Base-by-base conservation (phyloP, 176 grass and related monocot species). In the Calamus simplicifolius region DNA sequence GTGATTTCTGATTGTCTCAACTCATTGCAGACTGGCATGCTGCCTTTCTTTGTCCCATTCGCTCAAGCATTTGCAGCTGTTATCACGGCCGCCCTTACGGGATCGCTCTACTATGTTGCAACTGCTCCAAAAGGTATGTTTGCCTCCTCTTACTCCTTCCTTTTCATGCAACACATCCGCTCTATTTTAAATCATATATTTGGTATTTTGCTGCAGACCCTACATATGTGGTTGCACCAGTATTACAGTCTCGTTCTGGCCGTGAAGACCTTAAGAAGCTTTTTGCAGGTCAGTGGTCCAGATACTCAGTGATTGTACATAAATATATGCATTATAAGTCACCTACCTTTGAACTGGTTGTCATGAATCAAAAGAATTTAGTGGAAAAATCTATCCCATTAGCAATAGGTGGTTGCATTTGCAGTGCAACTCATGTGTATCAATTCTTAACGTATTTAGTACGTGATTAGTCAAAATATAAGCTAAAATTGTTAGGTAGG, bases 21-120 rank as follows among this genome's bases (percentile, higher is more conserved):
- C 57, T n/a, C 19, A 38, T 57, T 71, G 61, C 56, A 96, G 92
- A 88, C 80, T 35, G 92, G 92, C 16, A 75, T 90, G 75, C 64
- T 96, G 51, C 92, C 92, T 54, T 71, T 82, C 28, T 78, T 96
- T 23, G 92, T 96, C 5, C 92, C 92, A 13, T 96, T 96, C 59
- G 92, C 92, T 51, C 87, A 96, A 73, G 89, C 92, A 26, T 90
- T 96, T n/a, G 92, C 92, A 0, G 92, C 92, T 38, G 92, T 75
- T 58, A 81, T 96, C 68, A 96, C 87, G 2, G 92, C 92, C 27
- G 83, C 92, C 17, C 92, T 96, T 19, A 96, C 92, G 2, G 92
- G 92, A 52, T 85, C 87, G 16, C 86, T 96, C 38, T 96, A 96
- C 60, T 90, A 90, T 54, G 56, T 96, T 28, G 86, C 92, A 12